Percentiles rank a stretch among this genome's conserved stretches.
phyloP scores from a whole-genome alignment of 768 basidiomycete genomes.

The Tephrocybe sp. region DNA sequence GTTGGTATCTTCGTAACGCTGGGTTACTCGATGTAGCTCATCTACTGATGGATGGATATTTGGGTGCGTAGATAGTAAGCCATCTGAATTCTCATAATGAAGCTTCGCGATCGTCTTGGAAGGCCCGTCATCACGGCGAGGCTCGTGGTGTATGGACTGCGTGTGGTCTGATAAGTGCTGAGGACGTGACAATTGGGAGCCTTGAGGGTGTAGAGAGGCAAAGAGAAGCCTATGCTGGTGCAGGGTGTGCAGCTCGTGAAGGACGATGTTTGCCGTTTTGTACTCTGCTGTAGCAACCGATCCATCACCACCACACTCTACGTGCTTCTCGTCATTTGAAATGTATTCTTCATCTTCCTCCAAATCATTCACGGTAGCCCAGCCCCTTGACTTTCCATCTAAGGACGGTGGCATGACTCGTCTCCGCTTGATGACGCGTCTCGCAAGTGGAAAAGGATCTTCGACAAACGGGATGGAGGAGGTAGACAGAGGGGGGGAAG shows the following conservation, averaged over 20 bases:
- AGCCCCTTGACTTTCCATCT: constrained; percentile 53
- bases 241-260: constrained; percentile 70
- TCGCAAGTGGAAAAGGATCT: constrained; percentile 24
- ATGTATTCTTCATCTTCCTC: constrained; percentile 32
- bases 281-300: constrained; percentile 39
- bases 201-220: constrained; percentile 17
- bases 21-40: constrained; percentile 48
- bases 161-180: background rate
- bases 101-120: constrained; percentile 1
- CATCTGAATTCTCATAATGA: constrained; percentile 4
- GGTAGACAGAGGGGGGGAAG: constrained; percentile 40
- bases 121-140: background rate
- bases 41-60: constrained; percentile 16
- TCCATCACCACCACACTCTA: constrained; percentile 24
- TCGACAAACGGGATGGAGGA: constrained; percentile 25
- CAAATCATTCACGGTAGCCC: constrained; percentile 31
- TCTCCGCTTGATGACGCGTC: constrained; percentile 50
- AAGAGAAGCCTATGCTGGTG: constrained; percentile 64
- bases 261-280: constrained; percentile 59
- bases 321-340: constrained; percentile 17
- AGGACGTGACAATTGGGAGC: background rate
- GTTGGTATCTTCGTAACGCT: constrained; percentile 66
- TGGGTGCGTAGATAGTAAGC: background rate
- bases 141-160: background rate
- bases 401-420: constrained; percentile 51